Conservation (phyloP, 306 rosid genomes). For the peach (Prunus persica) region DNA sequence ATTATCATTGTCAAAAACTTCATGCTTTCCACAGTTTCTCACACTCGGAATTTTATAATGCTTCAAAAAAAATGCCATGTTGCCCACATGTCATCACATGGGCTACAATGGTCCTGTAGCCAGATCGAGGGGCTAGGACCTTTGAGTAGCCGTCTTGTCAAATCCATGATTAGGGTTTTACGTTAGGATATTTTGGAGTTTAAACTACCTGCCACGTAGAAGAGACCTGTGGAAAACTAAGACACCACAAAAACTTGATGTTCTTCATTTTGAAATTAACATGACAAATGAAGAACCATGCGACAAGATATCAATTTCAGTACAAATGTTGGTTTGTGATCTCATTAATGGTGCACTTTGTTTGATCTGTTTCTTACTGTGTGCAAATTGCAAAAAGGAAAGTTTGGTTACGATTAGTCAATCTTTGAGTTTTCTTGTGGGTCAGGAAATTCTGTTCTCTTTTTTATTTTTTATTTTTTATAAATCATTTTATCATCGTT, state of each 20-base stretch:
- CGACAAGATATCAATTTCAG: not conserved
- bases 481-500: not conserved
- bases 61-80: constrained; percentile 23
- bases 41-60: not conserved
- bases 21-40: not conserved
- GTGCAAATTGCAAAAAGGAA: not conserved
- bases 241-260: not conserved
- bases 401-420: not conserved
- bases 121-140: not conserved
- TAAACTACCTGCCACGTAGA: not conserved
- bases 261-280: not conserved
- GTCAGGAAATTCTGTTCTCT: not conserved
- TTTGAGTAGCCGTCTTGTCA: constrained; percentile 35
- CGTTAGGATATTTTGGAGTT: not conserved
- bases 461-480: not conserved
- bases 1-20: constrained; percentile 9
- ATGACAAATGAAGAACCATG: not conserved
- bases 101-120: constrained; percentile 62
- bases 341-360: not conserved
- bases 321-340: not conserved
- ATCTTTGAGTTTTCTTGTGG: not conserved
- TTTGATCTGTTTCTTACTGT: not conserved
- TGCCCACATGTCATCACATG: constrained; percentile 68
- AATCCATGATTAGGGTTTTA: constrained; percentile 22
- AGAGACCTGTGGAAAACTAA: not conserved